Evolutionary conservation across 2,329 filamentous ascomycete species (phyloP), one percentile per base, ranked within the genome.

Genomic region (Fragosphaeria purpurea): DNA sequence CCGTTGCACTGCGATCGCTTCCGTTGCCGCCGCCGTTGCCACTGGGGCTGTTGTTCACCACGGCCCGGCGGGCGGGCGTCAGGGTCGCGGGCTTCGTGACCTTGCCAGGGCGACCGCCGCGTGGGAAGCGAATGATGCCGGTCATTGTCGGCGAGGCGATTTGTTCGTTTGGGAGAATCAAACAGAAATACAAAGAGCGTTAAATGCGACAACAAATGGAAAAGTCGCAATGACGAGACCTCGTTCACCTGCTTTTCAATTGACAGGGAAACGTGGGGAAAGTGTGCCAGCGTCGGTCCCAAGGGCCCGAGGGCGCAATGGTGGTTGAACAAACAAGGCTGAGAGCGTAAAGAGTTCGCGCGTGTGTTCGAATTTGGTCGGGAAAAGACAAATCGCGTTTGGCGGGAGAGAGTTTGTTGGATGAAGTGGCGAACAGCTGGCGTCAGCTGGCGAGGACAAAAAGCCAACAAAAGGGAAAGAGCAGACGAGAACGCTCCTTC

Each of bases 101-200:
- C 61, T 71, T 73, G 62, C 60, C 67, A 38, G 65, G 65, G 48
- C 68, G 68, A 56, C 59, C 66, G 56, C 60, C 66, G 50, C 68
- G 68, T 52, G 59, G 54, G 45, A 67, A 59, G 56, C 64, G 65
- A 48, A 66, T 60, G 55, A 65, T 61, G 55, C 64, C 65, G 53
- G 64, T 66, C 65, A 67, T 68, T 9, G 7, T 48, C n/a, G 22
- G 39, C 31, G 50, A 22, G 22, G 22, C 22, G 22, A 22, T 22
- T 22, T 22, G 22, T 22, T 6, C 8, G 35, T 10, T n/a, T 31
- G 10, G 44, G 22, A 32, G 7, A 46, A 12, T 4, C 5, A 31
- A 48, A 9, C 13, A 13, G 35, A 40, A 41, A 45, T 30, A 40
- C 30, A n/a, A 13, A 31, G 31, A 41, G 37, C 22, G 35, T 35